phyloP scores from a whole-genome alignment of 345 rosid genomes.

The Boechera stricta region DNA sequence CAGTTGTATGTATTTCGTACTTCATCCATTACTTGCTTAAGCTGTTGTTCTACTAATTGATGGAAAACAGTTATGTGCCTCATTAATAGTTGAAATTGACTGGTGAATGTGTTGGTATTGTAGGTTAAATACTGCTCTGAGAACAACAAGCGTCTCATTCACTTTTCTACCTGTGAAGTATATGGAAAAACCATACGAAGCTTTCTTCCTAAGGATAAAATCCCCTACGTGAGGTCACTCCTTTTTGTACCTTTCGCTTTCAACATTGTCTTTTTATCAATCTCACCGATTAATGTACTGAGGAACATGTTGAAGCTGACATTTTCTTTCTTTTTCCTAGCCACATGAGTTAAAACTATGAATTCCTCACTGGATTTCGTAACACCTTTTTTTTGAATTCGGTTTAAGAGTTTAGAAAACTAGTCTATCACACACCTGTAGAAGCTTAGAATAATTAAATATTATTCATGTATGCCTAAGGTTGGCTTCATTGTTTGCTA shows the following conservation, averaged over 20 bases:
- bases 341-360: not conserved
- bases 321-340: not conserved
- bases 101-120: slow-evolving; percentile 24
- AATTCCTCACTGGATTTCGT: not conserved
- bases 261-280: slow-evolving; percentile 1
- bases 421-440: not conserved
- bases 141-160: slow-evolving; percentile 95
- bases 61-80: not conserved
- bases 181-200: slow-evolving; percentile 98
- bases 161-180: slow-evolving; percentile 98
- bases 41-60: slow-evolving; percentile 2
- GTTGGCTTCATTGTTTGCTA: not conserved
- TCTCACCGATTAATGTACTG: not conserved
- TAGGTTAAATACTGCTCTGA: slow-evolving; percentile 98
- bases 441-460: not conserved
- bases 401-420: not conserved
- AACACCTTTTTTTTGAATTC: not conserved
- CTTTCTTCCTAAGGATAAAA: slow-evolving; percentile 86
- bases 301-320: slow-evolving; percentile 17
- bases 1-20: slow-evolving; percentile 70
- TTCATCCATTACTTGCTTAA: not conserved
- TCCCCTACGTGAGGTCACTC: slow-evolving; percentile 82
- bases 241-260: slow-evolving; percentile 37
- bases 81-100: slow-evolving; percentile 32
- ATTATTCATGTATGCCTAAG: not conserved